Base-by-base conservation (phyloP, 495 filamentous ascomycete species). In the Talaromyces trachyspermus region DNA sequence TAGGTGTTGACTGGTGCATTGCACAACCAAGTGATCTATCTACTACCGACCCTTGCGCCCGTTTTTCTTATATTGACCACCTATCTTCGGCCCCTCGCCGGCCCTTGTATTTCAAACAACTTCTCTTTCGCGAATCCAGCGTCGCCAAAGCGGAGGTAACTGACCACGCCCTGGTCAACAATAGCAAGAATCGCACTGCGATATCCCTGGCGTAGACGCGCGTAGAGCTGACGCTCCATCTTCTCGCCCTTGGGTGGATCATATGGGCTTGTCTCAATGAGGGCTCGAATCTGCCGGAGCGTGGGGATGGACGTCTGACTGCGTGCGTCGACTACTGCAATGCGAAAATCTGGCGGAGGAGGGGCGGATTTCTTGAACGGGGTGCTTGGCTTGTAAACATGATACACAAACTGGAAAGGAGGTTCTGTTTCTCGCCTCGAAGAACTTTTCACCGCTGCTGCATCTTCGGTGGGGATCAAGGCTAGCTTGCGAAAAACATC, bases 161-260 rank as follows among this genome's bases (percentile, higher is more conserved):
- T 96, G 24, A 89, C 84, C 23, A 98, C 73, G 0, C 92, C 92
- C 47, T 88, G 75, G 57, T 97, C 92, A 7, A 95, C 87, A 4
- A 97, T 78, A 0, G 90, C 92, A 14, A 98, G 54, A 40, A 95
- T 68, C 5, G 89, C 88, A 60, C 86, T 89, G 49, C 89, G 75
- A 58, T 86, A 84, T 10, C 88, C 92, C 46, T 95, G 81, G 56
- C 85, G 89, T 49, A 96, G 61, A n/a, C 84, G 74, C 49, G 72
- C 69, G 52, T 88, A 89, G n/a, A 74, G 52, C 43, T 71, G 64
- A 0, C 69, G 63, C 17, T 72, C 69, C 44, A 65, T 68, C 66
- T 70, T 75, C 49, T 70, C 69, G 8, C 69, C 60, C 4, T 51
- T 60, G 0, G 81, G 83, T 0, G 84, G 78, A 43, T 81, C 72